Percentiles rank a stretch among this genome's conserved stretches.
Conservation (phyloP, 768 basidiomycete species). For the Boletus sp. region DNA sequence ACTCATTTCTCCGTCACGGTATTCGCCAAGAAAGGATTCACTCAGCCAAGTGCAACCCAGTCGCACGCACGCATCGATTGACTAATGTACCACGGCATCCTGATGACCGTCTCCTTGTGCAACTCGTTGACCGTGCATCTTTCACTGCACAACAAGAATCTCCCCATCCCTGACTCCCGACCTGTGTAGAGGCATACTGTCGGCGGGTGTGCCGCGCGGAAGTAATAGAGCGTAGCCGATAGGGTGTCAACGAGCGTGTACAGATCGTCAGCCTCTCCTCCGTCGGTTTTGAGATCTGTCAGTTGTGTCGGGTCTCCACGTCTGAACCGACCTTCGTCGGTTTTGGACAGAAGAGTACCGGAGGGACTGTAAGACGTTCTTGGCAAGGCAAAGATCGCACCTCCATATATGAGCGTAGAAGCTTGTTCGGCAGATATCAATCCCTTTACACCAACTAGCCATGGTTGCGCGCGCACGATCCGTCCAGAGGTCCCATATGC, state of each 20-base stretch:
- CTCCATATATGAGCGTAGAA: constrained; percentile 15
- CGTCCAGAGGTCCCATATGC: constrained; percentile 19
- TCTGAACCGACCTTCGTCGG: constrained; percentile 11
- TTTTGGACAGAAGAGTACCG: constrained; percentile 14
- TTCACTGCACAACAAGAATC: constrained; percentile 24
- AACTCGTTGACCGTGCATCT: constrained; percentile 19
- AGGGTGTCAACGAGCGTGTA: constrained; percentile 26
- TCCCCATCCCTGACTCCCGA: constrained; percentile 20
- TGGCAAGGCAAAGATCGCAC: constrained; percentile 4
- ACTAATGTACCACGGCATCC: constrained; percentile 22
- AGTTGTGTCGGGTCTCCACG: constrained; percentile 16
- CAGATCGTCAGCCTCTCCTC: constrained; percentile 2
- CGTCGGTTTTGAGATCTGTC: background rate
- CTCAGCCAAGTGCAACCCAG: constrained; percentile 23
- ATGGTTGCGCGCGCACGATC: constrained; percentile 17
- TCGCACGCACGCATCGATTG: constrained; percentile 20
- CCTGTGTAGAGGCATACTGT: constrained; percentile 25
- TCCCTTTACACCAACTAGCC: constrained; percentile 27
- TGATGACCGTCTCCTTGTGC: constrained; percentile 25
- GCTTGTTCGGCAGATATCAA: constrained; percentile 24
- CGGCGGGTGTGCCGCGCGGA: constrained; percentile 21
- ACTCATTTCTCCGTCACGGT: background rate
- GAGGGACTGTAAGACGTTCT: constrained; percentile 18
- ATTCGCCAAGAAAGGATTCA: background rate
- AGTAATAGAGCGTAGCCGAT: constrained; percentile 25